Evolutionary conservation across 176 grass and related monocot species (phyloP).

Genomic region (Puya raimondii): DNA sequence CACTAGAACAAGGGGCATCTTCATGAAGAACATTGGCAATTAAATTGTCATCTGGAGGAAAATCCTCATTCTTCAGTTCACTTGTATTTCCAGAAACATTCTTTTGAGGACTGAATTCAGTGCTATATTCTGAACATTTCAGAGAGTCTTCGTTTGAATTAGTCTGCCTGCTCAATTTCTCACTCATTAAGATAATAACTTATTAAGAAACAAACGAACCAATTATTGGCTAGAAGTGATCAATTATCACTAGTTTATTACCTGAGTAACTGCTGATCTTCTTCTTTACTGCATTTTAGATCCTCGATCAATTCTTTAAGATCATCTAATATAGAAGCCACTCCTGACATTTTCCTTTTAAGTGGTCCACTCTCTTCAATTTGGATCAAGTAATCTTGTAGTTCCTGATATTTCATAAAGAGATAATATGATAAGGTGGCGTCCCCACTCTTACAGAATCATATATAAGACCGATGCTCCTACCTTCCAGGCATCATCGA

Average conservation of each 20-base stretch:
- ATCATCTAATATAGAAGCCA: slow-evolving; percentile 58
- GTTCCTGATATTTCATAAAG: slow-evolving; percentile 40
- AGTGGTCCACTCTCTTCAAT: slow-evolving; percentile 51
- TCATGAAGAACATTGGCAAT: slow-evolving; percentile 18
- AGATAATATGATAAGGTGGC: neutral
- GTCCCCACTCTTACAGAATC: neutral
- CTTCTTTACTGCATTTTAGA: slow-evolving; percentile 45
- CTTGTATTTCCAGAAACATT: neutral
- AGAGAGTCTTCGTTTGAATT: slow-evolving; percentile 12
- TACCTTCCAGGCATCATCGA: slow-evolving; percentile 96
- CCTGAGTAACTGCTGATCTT: slow-evolving; percentile 42
- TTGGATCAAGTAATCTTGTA: slow-evolving; percentile 68
- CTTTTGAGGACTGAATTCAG: slow-evolving; percentile 20
- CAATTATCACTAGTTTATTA: slow-evolving; percentile 23
- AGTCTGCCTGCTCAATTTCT: slow-evolving; percentile 26
- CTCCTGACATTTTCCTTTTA: slow-evolving; percentile 46
- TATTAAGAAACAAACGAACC: slow-evolving; percentile 16
- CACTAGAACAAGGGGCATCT: slow-evolving; percentile 23
- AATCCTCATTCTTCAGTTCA: slow-evolving; percentile 20
- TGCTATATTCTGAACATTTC: slow-evolving; percentile 16
- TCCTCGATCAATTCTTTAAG: slow-evolving; percentile 84
- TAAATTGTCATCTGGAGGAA: slow-evolving; percentile 10
- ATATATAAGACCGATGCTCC: slow-evolving; percentile 1
- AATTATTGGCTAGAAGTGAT: slow-evolving; percentile 10
- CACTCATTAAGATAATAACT: slow-evolving; percentile 17